Conservation (phyloP, 768 basidiomycete genomes). For the Pleurotus salmoneostramineus region DNA sequence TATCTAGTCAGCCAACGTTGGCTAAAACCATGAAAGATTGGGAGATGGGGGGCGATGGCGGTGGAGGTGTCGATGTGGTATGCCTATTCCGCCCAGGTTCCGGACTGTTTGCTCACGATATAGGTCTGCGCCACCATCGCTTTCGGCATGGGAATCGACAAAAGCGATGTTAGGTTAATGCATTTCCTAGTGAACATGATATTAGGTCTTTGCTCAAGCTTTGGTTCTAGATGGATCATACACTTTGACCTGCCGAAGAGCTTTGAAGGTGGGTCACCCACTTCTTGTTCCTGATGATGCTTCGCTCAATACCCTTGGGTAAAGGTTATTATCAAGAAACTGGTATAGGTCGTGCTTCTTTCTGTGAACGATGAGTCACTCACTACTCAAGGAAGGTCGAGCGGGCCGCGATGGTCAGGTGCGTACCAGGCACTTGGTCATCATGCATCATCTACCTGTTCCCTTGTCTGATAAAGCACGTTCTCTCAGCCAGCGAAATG, state of each 20-base stretch:
- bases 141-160: constrained; percentile 87
- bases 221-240: constrained; percentile 55
- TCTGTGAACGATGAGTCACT: not conserved
- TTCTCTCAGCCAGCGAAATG: constrained; percentile 70
- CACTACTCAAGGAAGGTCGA: constrained; percentile 41
- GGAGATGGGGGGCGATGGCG: constrained; percentile 46
- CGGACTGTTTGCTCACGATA: not conserved
- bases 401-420: constrained; percentile 78
- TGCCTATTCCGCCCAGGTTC: constrained; percentile 16
- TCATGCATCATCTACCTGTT: not conserved
- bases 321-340: constrained; percentile 87
- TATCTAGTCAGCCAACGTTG: constrained; percentile 41
- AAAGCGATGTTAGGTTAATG: constrained; percentile 64
- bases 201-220: not conserved
- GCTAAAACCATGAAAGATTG: constrained; percentile 60
- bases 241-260: constrained; percentile 83
- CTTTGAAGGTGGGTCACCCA: constrained; percentile 57
- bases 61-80: constrained; percentile 61
- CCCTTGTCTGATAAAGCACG: not conserved
- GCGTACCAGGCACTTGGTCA: constrained; percentile 12
- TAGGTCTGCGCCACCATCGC: constrained; percentile 80
- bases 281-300: not conserved
- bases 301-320: not conserved
- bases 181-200: not conserved
- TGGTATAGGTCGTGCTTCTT: constrained; percentile 34